Evolutionary conservation across 2,329 filamentous ascomycete genomes (phyloP), one percentile per base, ranked within the genome.

Genomic region (Trichoderma afroharzianum): DNA sequence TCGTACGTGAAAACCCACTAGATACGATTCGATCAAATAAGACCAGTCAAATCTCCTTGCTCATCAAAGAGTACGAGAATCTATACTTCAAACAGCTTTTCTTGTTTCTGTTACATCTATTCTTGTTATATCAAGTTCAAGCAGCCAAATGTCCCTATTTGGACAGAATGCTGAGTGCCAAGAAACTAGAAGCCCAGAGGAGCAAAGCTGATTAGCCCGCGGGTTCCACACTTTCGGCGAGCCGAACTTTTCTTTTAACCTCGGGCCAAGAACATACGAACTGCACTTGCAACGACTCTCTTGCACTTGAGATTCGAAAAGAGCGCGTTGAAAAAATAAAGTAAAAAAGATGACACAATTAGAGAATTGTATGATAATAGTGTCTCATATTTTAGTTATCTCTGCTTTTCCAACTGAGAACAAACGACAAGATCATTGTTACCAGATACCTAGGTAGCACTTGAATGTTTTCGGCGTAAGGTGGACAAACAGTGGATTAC

Each of bases 111-210:
- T 12, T 58, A 30, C 15, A 32, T 32, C 55, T 21, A 18, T 58
- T n/a, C 28, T 9, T 58, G 18, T 32, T 18, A 24, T 18, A 50
- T 53, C 43, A 26, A 15, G 32, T 9, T 21, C 12, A 32, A 64
- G 39, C 43, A 26, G 33, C 18, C 33, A 26, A 63, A 63, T 33
- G 26, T 33, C 63, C 66, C 21, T 15, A 61, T 36, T 26, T 30
- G 39, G 57, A 59, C 57, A 28, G 8, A 36, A 57, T 18, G 66
- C 55, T 33, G 61, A 68, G 62, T 68, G 70, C 70, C 70, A 71
- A 71, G 70, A 57, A 68, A 39, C 70, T 71, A 71, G 57, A 32
- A 57, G 66, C 26, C 26, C 43, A 57, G 63, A 68, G 7, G 70
- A 58, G 33, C 55, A 58, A 53, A 53, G 59, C 69, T 57, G 53